These are phyloP conservation scores for Tetrahymena malaccensis DNA, from an alignment of 73 alveolate species.

Conservation along the genomic window DNA sequence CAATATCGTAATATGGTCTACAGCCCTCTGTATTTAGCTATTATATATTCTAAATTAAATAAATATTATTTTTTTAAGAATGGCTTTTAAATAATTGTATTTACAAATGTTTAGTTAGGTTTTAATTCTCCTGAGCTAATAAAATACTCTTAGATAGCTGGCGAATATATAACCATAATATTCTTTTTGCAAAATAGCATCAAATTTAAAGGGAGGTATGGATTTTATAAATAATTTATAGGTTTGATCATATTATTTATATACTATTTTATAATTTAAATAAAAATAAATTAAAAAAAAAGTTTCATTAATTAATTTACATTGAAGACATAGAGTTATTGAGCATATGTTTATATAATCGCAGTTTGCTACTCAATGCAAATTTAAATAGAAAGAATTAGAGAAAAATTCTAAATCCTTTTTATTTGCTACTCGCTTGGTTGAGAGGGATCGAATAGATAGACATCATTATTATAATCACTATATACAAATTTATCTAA, in stretches of 20 bases:
- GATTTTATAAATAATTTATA: not conserved
- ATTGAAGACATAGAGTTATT: not conserved
- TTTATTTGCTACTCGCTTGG: not conserved
- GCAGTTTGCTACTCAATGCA: not conserved
- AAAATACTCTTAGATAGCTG: not conserved
- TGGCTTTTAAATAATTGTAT: not conserved
- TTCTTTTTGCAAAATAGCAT: not conserved
- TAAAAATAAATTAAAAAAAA: not conserved
- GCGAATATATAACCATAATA: not conserved
- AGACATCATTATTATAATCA: not conserved
- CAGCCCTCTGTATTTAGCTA: not conserved
- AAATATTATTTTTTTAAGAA: not conserved
- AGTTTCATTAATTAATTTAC: not conserved
- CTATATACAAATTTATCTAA: not conserved
- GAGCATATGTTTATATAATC: not conserved
- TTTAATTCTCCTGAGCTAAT: not conserved
- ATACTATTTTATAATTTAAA: not conserved
- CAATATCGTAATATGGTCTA: not conserved
- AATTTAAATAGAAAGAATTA: not conserved
- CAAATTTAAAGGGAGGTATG: not conserved
- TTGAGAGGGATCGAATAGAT: not conserved
- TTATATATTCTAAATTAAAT: not conserved
- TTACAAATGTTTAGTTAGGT: not conserved
- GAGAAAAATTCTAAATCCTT: not conserved
- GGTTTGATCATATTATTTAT: not conserved